Evolutionary conservation across 2,329 filamentous ascomycete genomes (phyloP).

Genomic region (Akanthomyces dipterigenus): DNA sequence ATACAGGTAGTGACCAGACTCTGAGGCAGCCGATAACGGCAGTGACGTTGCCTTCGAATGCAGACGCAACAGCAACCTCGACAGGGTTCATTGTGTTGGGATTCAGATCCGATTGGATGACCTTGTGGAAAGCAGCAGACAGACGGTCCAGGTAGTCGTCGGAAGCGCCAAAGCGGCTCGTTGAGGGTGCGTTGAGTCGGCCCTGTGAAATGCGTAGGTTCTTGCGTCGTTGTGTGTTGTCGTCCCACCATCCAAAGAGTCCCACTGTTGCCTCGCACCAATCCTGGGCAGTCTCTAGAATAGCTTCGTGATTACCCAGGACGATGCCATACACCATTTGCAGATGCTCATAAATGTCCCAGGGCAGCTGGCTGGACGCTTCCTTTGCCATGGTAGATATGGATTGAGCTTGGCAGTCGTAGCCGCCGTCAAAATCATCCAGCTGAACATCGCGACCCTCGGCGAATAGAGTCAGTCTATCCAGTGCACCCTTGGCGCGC

Average conservation of each 20-base stretch:
- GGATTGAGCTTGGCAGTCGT: conserved; percentile 38
- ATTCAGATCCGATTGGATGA: conserved; percentile 62
- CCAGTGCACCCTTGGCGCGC: conserved; percentile 60
- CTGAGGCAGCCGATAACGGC: conserved; percentile 68
- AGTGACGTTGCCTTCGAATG: conserved; percentile 77
- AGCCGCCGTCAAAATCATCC: conserved; percentile 24
- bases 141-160: conserved; percentile 70
- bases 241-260: conserved; percentile 88
- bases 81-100: conserved; percentile 69
- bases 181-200: conserved; percentile 29
- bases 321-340: conserved; percentile 74
- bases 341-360: conserved; percentile 82
- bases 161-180: conserved; percentile 42
- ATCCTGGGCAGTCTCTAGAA: conserved; percentile 72
- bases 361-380: conserved; percentile 81
- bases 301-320: conserved; percentile 67
- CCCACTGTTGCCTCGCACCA: conserved; percentile 87
- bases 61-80: conserved; percentile 74
- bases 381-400: conserved; percentile 63
- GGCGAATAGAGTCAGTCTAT: conserved; percentile 68
- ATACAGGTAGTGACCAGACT: conserved; percentile 73
- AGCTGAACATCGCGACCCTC: conserved; percentile 58
- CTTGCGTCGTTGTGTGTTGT: conserved; percentile 49
- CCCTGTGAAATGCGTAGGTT: conserved; percentile 34
- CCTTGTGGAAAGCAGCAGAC: conserved; percentile 62